Base-by-base conservation (phyloP, 805 yeast species). In the Yamadazyma takamatsuzukensis region DNA sequence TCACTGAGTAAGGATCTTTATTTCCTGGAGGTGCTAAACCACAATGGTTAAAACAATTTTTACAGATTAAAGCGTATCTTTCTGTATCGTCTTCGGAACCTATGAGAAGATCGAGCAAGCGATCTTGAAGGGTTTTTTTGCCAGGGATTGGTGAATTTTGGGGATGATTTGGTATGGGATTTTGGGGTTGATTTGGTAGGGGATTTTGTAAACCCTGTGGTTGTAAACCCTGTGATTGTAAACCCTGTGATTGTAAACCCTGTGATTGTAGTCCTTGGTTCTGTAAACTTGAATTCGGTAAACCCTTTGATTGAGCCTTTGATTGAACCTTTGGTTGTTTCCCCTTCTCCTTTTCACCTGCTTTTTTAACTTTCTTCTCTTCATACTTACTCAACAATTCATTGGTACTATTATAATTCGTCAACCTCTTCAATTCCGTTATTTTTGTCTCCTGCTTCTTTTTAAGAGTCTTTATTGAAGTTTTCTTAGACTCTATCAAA, bases 11-110 rank as follows among this genome's bases (percentile, higher is more conserved):
- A 0, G 90, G 81, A 34, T 58, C 50, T 2, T 51, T 39, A 38
- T 70, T 59, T 6, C 82, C 81, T 2, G 84, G 87, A 4, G 87
- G 84, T 0, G 94, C 94, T 27, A 85, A 65, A 1, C 95, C 95
- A 49, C 86, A 85, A 55, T 85, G 94, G 12, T 65, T 66, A 15
- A 55, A 61, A 49, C 95, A 85, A n/a, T 66, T 58, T 13, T 49
- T 42, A 52, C 95, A 85, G 11, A 85, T 81, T 43, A 85, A 64
- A 0, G 95, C 95, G 51, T 68, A 82, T 27, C 94, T 56, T 37
- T 62, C 61, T 28, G 72, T 56, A 47, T 83, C 90, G 54, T 79
- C 85, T 14, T 88, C 90, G 16, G 71, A 58, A 11, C 71, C 72
- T 21, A 65, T 54, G 18, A 66, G 46, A 21, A 55, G 36, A 42